phyloP scores from a whole-genome alignment of 179 eudicot species.

The Vitellaria paradoxa region DNA sequence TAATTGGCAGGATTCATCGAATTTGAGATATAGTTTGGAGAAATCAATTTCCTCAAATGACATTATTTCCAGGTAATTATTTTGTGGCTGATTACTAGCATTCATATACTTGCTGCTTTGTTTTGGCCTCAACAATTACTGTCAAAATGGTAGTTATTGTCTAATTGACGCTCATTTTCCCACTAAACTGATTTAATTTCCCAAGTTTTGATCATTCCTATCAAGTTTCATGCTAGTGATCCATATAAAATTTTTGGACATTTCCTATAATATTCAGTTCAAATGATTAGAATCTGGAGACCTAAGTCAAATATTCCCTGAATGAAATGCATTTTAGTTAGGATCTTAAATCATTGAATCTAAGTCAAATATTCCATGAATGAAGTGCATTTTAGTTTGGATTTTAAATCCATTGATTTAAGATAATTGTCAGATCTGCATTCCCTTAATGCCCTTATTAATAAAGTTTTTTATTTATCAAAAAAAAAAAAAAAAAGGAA shows the following conservation, averaged over 20 bases:
- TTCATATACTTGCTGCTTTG: background rate
- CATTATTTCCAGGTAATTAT: constrained; percentile 36
- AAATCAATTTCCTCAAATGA: constrained; percentile 32
- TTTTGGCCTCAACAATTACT: background rate
- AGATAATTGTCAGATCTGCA: background rate
- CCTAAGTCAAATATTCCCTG: background rate
- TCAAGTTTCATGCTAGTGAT: background rate
- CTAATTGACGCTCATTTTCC: background rate
- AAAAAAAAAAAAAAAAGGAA: no score
- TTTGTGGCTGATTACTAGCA: background rate
- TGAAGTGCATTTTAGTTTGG: background rate
- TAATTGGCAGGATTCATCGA: constrained; percentile 51
- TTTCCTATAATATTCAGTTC: background rate
- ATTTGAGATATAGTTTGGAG: constrained; percentile 37
- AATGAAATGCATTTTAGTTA: background rate
- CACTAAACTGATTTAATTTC: background rate
- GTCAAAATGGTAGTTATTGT: background rate
- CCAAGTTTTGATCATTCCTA: background rate
- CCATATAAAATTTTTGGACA: background rate
- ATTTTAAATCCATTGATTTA: background rate
- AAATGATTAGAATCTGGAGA: background rate
- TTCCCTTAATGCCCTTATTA: no score
- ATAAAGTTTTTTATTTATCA: no score
- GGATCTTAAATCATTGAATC: background rate
- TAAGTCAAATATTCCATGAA: background rate